These are phyloP conservation scores for Stentor coeruleus DNA, from an alignment of 73 alveolate genomes.

Conservation along the genomic window DNA sequence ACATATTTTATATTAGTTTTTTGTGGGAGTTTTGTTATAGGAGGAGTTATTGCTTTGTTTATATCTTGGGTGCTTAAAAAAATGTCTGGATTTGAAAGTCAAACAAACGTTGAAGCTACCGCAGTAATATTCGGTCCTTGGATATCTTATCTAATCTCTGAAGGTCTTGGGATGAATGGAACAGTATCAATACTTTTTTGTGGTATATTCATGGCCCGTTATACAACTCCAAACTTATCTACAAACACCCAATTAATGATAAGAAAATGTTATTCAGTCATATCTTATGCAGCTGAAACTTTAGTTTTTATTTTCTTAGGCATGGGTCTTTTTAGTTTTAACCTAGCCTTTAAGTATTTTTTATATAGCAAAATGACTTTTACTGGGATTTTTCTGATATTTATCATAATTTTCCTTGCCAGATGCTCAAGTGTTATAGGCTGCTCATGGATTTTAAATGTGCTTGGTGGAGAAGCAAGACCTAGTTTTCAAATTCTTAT, in stretches of 20 bases:
- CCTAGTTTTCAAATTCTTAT: conserved; percentile 45
- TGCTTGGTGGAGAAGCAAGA: conserved; percentile 39
- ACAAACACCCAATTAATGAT: conserved; percentile 49
- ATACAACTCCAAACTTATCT: conserved; percentile 78
- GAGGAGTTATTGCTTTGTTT: conserved; percentile 45
- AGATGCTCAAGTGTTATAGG: conserved; percentile 52
- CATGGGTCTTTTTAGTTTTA: conserved; percentile 71
- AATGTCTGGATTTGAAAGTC: background rate
- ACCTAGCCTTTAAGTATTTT: conserved; percentile 51
- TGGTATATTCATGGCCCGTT: conserved; percentile 79
- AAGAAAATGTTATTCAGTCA: conserved; percentile 59
- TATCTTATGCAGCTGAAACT: conserved; percentile 69
- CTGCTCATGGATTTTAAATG: conserved; percentile 48
- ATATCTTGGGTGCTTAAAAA: conserved; percentile 45
- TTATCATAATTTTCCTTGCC: conserved; percentile 44
- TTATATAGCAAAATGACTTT: conserved; percentile 33
- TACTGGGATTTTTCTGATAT: conserved; percentile 28
- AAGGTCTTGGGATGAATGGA: conserved; percentile 72
- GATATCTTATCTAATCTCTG: conserved; percentile 77
- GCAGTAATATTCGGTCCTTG: conserved; percentile 82
- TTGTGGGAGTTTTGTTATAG: conserved; percentile 54
- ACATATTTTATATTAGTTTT: conserved; percentile 37
- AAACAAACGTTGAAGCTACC: conserved; percentile 53
- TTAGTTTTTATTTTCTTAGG: conserved; percentile 82
- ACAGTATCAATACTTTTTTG: conserved; percentile 80